These are phyloP conservation scores for Monilinia fructicola DNA, from an alignment of 2,329 filamentous ascomycete species.

Conservation along the genomic window DNA sequence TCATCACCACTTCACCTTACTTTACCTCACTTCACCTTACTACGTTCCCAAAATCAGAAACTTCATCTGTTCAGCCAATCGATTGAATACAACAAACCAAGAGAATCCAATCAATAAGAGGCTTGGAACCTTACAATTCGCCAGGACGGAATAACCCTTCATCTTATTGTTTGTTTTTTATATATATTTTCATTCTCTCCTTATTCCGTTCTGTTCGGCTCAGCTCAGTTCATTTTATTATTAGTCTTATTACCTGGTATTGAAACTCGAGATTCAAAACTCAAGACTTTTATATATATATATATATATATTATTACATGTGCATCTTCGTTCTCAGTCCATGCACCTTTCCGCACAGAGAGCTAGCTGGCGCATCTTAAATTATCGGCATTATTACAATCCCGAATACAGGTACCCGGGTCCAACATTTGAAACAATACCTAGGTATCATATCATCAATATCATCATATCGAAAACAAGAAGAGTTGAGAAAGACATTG, in stretches of 20 bases:
- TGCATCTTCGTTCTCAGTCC: constrained; percentile 3
- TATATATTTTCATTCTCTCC: neutral
- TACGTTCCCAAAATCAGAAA: constrained; percentile 11
- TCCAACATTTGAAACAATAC: neutral
- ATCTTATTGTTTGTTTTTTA: neutral
- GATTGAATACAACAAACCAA: no score
- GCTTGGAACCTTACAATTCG: neutral
- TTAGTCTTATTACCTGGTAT: neutral
- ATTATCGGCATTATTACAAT: neutral
- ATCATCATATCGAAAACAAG: neutral
- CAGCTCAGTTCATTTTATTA: neutral
- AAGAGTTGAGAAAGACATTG: neutral
- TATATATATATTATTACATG: no score
- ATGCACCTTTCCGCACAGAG: neutral
- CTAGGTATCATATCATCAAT: no score
- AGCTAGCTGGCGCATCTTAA: constrained; percentile 5
- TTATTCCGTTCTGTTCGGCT: neutral
- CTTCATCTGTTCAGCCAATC: neutral
- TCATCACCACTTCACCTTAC: no score
- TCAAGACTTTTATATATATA: neutral
- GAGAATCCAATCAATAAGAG: neutral
- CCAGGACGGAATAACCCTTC: neutral
- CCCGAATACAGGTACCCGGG: constrained; percentile 12
- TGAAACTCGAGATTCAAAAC: neutral
- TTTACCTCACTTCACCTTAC: neutral